These are phyloP conservation scores for Nakazawaea wyomingensis DNA, from an alignment of 805 yeast species.

Conservation along the genomic window DNA sequence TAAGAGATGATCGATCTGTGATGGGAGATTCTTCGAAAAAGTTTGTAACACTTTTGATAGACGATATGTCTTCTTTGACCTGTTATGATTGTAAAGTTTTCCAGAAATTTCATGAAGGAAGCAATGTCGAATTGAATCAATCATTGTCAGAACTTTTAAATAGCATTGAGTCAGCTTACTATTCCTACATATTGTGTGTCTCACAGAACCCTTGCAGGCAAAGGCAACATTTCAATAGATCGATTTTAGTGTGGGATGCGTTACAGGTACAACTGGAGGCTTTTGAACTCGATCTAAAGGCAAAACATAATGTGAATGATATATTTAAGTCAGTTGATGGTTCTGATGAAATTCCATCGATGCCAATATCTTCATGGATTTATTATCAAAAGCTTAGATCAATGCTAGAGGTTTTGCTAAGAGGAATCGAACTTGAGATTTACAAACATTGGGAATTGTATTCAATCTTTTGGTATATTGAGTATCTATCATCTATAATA, in stretches of 20 bases:
- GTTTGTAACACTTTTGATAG: conserved; percentile 31
- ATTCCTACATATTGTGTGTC: conserved; percentile 37
- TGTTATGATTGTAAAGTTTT: conserved; percentile 32
- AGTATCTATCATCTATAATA: conserved; percentile 37
- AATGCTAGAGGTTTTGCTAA: conserved; percentile 69
- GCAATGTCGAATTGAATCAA: conserved; percentile 17
- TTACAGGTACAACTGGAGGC: conserved; percentile 71
- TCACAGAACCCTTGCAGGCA: conserved; percentile 77
- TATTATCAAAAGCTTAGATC: conserved; percentile 58
- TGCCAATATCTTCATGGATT: conserved; percentile 70
- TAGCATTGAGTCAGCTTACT: conserved; percentile 43
- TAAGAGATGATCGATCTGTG: conserved; percentile 57
- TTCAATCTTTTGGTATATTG: conserved; percentile 63
- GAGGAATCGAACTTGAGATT: conserved; percentile 72
- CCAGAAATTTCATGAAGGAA: conserved; percentile 14
- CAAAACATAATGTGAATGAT: conserved; percentile 29
- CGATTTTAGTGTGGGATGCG: conserved; percentile 64
- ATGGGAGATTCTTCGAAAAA: conserved; percentile 39
- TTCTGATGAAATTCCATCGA: conserved; percentile 33
- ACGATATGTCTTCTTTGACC: conserved; percentile 39
- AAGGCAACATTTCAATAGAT: conserved; percentile 64
- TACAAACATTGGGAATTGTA: conserved; percentile 67
- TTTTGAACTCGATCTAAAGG: conserved; percentile 45
- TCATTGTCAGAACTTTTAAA: conserved; percentile 28
- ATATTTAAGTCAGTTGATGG: conserved; percentile 28